phyloP scores from a whole-genome alignment of 1,284 basidiomycete genomes.

The Schizopora paradoxa region DNA sequence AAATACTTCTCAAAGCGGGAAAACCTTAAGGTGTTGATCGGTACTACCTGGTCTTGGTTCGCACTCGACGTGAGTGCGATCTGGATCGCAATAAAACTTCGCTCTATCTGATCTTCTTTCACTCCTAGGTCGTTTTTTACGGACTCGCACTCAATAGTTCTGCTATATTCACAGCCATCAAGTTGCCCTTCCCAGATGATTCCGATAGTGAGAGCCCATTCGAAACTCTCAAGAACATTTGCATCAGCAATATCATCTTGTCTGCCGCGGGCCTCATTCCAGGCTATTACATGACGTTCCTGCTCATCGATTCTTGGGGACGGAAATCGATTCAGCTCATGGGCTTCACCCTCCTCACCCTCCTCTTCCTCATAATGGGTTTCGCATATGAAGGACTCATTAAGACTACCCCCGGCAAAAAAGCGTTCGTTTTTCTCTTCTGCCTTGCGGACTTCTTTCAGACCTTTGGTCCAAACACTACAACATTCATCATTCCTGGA shows the following conservation, averaged over 20 bases:
- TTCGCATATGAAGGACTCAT: constrained; percentile 70
- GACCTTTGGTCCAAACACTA: constrained; percentile 79
- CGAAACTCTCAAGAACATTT: constrained; percentile 48
- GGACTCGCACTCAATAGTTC: constrained; percentile 59
- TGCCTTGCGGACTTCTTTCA: constrained; percentile 73
- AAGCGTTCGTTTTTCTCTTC: constrained; percentile 74
- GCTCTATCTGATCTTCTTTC: constrained; percentile 14
- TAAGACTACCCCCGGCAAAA: constrained; percentile 43
- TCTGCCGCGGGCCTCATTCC: constrained; percentile 68
- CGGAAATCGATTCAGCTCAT: constrained; percentile 74
- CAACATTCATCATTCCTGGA: constrained; percentile 79
- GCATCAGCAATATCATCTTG: constrained; percentile 64
- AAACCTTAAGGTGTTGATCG: constrained; percentile 62
- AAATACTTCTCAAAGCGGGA: constrained; percentile 57
- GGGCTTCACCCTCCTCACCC: constrained; percentile 68
- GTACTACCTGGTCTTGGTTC: constrained; percentile 69
- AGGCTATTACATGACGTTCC: constrained; percentile 69
- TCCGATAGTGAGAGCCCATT: constrained; percentile 25
- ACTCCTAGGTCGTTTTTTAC: constrained; percentile 53
- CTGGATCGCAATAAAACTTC: not conserved
- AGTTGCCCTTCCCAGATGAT: constrained; percentile 14
- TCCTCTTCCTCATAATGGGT: constrained; percentile 60
- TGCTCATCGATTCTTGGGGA: constrained; percentile 68
- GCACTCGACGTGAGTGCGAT: constrained; percentile 54
- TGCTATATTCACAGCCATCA: constrained; percentile 33